A percentile compares a stretch with the other conserved stretches of the same genome.
These are phyloP conservation scores for Cyclanthera cordifolia DNA, from an alignment of 306 rosid genomes.

Conservation along the genomic window DNA sequence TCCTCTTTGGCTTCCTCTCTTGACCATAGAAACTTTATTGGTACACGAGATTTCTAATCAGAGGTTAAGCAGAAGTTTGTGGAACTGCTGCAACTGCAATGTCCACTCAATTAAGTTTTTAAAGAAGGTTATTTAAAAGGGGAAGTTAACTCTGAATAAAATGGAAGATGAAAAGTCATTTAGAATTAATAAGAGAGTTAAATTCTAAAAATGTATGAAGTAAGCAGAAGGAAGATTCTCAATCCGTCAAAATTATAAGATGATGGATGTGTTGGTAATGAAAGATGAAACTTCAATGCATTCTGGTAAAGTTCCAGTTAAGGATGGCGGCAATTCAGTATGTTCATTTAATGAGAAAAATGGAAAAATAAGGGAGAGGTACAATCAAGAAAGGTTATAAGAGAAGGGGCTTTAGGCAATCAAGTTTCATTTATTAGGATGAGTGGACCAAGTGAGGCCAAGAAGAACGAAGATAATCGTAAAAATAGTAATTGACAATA, in stretches of 20 bases:
- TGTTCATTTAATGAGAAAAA: neutral
- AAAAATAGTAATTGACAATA: too few relatives aligned
- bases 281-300: neutral
- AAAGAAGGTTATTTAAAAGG: neutral
- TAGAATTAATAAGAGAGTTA: neutral
- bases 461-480: too few relatives aligned
- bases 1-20: constrained; percentile 1
- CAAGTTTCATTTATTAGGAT: neutral
- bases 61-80: neutral
- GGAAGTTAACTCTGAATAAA: neutral
- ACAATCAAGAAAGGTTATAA: neutral
- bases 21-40: neutral
- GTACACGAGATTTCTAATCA: neutral
- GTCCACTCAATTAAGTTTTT: neutral
- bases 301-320: neutral
- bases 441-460: neutral
- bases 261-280: neutral
- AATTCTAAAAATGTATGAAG: neutral
- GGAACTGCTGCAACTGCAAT: neutral
- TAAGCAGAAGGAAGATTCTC: neutral
- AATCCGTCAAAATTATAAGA: neutral
- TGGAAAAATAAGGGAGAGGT: neutral
- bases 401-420: neutral
- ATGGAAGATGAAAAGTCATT: neutral
- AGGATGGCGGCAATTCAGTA: neutral